phyloP scores from a whole-genome alignment of 2,329 filamentous ascomycete genomes.

The Neofusicoccum cordaticola region DNA sequence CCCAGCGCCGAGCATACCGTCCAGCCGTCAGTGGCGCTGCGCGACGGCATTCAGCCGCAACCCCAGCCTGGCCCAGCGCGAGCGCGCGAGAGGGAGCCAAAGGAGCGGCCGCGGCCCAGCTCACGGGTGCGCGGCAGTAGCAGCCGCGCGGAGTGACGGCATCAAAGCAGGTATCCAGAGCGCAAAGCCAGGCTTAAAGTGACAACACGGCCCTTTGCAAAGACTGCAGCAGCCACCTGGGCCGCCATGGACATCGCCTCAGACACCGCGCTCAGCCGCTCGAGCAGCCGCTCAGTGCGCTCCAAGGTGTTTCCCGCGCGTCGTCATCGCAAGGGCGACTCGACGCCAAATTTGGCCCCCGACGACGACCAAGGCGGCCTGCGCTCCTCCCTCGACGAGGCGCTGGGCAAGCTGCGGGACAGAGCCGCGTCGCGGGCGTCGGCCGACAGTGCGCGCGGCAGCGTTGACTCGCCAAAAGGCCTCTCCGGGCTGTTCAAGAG shows the following conservation, averaged over 20 bases:
- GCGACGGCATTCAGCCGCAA: constrained; percentile 8
- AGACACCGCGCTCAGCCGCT: constrained; percentile 11
- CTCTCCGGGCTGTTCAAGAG: constrained; percentile 50
- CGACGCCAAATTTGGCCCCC: constrained; percentile 23
- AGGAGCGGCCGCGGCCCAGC: background rate
- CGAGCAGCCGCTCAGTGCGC: constrained; percentile 19
- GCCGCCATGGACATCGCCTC: constrained; percentile 7
- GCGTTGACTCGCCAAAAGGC: constrained; percentile 31
- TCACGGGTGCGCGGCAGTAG: constrained; percentile 4
- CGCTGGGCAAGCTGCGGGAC: constrained; percentile 39
- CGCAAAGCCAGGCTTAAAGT: background rate
- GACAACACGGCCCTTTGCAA: background rate
- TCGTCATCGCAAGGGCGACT: constrained; percentile 26
- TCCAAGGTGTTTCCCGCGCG: constrained; percentile 25
- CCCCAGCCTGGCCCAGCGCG: constrained; percentile 1
- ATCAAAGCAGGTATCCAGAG: background rate
- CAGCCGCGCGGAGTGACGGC: constrained; percentile 8
- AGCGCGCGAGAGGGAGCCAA: background rate
- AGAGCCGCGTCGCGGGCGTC: constrained; percentile 32
- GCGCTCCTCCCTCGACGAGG: constrained; percentile 34
- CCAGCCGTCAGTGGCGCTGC: background rate
- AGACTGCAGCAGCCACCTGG: background rate
- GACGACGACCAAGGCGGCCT: constrained; percentile 26
- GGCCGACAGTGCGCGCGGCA: constrained; percentile 33
- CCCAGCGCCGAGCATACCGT: background rate